A percentile compares a stretch with the other conserved stretches of the same genome.
Evolutionary conservation across 2,329 filamentous ascomycete species (phyloP).

Genomic region (Tolypocladium sp.): DNA sequence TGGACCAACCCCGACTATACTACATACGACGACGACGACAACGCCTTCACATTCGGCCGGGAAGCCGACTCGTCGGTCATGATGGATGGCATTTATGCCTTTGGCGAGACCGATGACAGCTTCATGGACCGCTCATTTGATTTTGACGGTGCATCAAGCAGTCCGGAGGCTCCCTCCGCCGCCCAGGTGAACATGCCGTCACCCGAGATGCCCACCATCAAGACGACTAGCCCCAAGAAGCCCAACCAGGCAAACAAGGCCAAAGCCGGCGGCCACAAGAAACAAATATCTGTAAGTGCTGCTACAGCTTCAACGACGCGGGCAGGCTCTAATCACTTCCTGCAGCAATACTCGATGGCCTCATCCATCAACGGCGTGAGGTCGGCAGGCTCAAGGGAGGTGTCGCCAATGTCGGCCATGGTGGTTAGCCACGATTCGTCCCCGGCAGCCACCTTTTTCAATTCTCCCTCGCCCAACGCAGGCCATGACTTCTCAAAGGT

Average conservation of each 20-base stretch:
- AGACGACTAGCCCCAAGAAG: constrained; percentile 21
- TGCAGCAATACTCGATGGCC: constrained; percentile 40
- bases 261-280: constrained; percentile 22
- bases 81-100: constrained; percentile 20
- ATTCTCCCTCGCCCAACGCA: constrained; percentile 36
- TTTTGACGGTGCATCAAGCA: constrained; percentile 50
- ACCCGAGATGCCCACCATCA: constrained; percentile 30
- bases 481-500: constrained; percentile 27
- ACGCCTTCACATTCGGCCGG: constrained; percentile 23
- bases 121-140: constrained; percentile 43
- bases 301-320: constrained; percentile 4
- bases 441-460: constrained; percentile 33
- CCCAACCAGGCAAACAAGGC: constrained; percentile 14
- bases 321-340: constrained; percentile 16
- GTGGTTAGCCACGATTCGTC: constrained; percentile 44
- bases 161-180: constrained; percentile 31
- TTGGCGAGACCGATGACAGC: constrained; percentile 27
- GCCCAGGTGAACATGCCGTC: constrained; percentile 27
- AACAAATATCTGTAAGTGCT: constrained; percentile 30
- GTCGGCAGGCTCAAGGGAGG: constrained; percentile 39
- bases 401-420: constrained; percentile 44
- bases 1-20: constrained; percentile 29
- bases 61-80: constrained; percentile 14
- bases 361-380: constrained; percentile 41
- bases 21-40: constrained; percentile 28